Base-by-base conservation (phyloP, 2,329 filamentous ascomycete genomes). In the Nemania abortiva region DNA sequence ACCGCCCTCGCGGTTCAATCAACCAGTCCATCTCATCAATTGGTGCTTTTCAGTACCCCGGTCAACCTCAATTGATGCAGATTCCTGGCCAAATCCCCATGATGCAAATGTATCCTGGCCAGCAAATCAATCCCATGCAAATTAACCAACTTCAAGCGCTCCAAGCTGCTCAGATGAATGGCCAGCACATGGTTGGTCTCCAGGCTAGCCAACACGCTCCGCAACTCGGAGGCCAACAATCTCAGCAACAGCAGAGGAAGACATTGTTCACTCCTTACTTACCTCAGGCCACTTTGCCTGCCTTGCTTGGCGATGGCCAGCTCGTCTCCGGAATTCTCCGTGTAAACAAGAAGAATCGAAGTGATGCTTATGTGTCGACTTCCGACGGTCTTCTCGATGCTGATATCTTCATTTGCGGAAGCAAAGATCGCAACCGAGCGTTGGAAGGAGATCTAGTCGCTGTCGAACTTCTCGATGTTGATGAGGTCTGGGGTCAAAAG, bases 271-370 rank as follows among this genome's bases (percentile, higher is more conserved):
- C 96, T 75, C 96, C 96, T 71, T 99, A 99, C 78, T 88, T 99
- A 59, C 95, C 96, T 18, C 96, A 99, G 81, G 95, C 95, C 6
- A 97, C 92, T 67, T 87, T 99, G 22, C 96, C 96, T 67, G 95
- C 95, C 59, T 88, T 99, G 47, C 89, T 98, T 66, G 91, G 90
- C 69, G 94, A 98, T 77, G 96, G 96, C 20, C 94, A 97, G 81
- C 91, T 99, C 66, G 96, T 99, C 63, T 95, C 95, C 70, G 96
- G 96, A 84, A 94, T 98, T 75, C 91, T 99, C 61, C 93, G 96
- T 69, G 96, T 99, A 73, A 99, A 99, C 89, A 99, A 98, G 87
- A 99, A 99, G 87, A 99, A 99, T 83, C 92, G 96, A 72, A 98
- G 95, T 76, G 96, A 99, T 82, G 96, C 96, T 31, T 99, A 99